Base-by-base conservation (phyloP, 805 yeast species). In the Saturnispora mendoncae region DNA sequence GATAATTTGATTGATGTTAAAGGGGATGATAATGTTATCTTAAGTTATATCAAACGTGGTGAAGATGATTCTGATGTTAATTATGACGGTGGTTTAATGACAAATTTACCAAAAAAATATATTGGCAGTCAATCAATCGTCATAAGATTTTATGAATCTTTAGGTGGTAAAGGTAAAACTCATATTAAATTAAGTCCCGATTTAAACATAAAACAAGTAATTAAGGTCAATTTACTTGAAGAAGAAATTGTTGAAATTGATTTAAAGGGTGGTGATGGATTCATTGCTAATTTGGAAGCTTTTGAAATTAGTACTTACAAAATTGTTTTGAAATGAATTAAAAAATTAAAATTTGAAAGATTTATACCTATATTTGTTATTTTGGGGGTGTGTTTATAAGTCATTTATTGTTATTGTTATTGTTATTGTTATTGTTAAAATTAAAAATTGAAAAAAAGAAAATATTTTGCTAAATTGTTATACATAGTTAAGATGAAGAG, bases 21-120 rank as follows among this genome's bases (percentile, higher is more conserved):
- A 7, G 83, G 85, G 17, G 77, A 74, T 45, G 62, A 63, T 6
- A 75, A 78, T 45, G 64, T 90, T 42, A 70, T 88, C 6, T 58
- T 90, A 37, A 77, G 90, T 4, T 78, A 84, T 49, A 60, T 92
- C 37, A 92, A 92, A 63, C 74, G 97, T 51, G 87, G 85, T 10
- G 97, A 88, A 55, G 86, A 82, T 54, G 97, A 90, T 57, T 66
- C 57, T 24, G 78, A 69, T 35, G 69, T 74, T 33, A 66, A 62
- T 26, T 67, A 64, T 20, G 52, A 63, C 6, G 56, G 49, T 15
- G 51, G 55, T 25, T 44, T 54, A 15, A 72, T 75, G 42, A 49
- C 47, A 3, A 53, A 55, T 51, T 56, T 55, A 26, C 74, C 79
- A 8, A 66, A 71, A 33, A 67, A 68, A 35, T 58, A 61, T 39